phyloP scores from a whole-genome alignment of 768 basidiomycete genomes.

The Rhodotorula paludigena region DNA sequence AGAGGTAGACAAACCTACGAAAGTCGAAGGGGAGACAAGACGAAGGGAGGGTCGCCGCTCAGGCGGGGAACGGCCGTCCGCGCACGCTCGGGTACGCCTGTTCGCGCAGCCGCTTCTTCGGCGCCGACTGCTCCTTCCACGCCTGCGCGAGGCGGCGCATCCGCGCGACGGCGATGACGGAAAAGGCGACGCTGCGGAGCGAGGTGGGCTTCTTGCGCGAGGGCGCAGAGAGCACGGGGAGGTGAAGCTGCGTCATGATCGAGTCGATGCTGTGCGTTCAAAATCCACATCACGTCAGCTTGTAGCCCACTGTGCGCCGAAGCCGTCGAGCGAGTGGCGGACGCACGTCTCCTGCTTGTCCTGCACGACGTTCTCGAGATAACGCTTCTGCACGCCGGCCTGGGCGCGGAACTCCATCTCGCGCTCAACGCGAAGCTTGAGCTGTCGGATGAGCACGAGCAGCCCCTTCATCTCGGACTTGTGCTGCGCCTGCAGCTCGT shows the following conservation, averaged over 20 bases:
- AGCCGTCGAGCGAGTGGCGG: neutral
- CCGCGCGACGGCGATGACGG: conserved; percentile 33
- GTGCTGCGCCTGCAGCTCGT: conserved; percentile 53
- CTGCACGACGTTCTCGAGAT: conserved; percentile 60
- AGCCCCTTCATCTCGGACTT: conserved; percentile 85
- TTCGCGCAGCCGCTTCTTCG: conserved; percentile 28
- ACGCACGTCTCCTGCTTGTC: conserved; percentile 39
- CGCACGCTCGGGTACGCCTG: conserved; percentile 36
- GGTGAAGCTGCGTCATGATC: conserved; percentile 23
- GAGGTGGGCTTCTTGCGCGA: neutral
- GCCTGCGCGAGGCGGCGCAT: conserved; percentile 25
- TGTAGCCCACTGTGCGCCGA: accelerated
- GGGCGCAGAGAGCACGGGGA: conserved; percentile 15
- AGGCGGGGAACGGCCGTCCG: conserved; percentile 33
- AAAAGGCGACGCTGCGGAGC: conserved; percentile 31
- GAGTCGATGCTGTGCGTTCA: conserved; percentile 34
- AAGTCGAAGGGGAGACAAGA: neutral
- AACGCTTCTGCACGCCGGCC: conserved; percentile 79
- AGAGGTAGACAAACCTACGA: too few species aligned
- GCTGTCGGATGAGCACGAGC: conserved; percentile 80
- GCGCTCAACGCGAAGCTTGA: conserved; percentile 84
- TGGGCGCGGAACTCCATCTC: conserved; percentile 73
- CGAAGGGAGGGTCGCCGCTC: neutral
- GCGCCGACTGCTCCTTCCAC: conserved; percentile 32
- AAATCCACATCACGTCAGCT: neutral